Base-by-base conservation (phyloP, 768 basidiomycete genomes). In the Asterophora parasitica region DNA sequence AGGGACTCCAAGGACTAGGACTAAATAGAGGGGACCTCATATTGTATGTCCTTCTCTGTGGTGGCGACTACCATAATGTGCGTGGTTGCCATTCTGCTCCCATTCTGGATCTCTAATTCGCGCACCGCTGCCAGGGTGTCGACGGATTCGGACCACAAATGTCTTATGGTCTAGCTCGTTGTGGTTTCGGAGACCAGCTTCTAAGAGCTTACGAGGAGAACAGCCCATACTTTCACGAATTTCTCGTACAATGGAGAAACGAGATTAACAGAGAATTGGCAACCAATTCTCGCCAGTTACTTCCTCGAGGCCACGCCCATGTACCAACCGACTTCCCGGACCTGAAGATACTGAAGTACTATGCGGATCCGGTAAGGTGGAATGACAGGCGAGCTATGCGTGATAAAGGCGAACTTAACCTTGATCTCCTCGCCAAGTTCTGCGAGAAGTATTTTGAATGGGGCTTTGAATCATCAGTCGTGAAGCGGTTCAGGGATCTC, bases 371-470 rank as follows among this genome's bases (percentile, higher is more conserved):
- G 1, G n/a, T 55, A 28, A 46, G 39, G 23, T 78, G 82, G 0
- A 59, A 46, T 3, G 59, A 23, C 23, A 23, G 55, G 34, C 60
- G 54, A 41, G 61, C 46, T 49, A 57, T 50, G 53, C 61, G 53
- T 37, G 68, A 58, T 55, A 64, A 49, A 49, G 73, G 59, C 13
- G 64, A 82, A 43, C 68, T 79, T 6, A 71, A 79, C 54, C 66
- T 83, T 2, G 67, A 65, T 31, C 68, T 69, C 33, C 70, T 87
- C 16, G 84, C 82, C 3, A 68, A 62, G 8, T 66, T 83, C 12
- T 87, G 85, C 62, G 86, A 77, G 45, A 76, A 79, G 54, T 83
- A 85, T 51, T 71, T 62, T 48, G 85, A 88, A 54, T 89, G 87
- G 85, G 86, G 84, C 0, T 75, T 79, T 16, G 76, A 68, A 53